These are phyloP conservation scores for Umbellularia californica DNA, from an alignment of 164 flowering plant species.

Conservation along the genomic window DNA sequence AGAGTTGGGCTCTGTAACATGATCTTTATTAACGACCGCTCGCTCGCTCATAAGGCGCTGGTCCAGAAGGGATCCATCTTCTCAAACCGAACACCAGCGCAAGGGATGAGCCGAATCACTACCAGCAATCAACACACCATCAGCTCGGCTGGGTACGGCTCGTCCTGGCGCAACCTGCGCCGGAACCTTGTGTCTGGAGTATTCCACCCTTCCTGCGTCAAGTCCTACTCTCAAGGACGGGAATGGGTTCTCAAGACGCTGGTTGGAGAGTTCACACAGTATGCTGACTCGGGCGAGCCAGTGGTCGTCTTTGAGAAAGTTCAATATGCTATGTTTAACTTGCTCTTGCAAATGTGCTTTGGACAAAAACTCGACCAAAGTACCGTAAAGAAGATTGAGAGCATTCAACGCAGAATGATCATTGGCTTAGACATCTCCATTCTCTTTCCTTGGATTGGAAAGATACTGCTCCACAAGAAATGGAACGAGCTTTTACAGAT, in stretches of 20 bases:
- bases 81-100: neutral
- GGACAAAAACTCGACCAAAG: conserved; percentile 35
- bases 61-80: too few relatives aligned
- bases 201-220: conserved; percentile 32
- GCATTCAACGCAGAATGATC: conserved; percentile 9
- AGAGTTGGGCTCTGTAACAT: neutral
- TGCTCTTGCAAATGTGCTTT: conserved; percentile 40
- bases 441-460: conserved; percentile 17
- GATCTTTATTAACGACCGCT: too few relatives aligned
- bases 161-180: conserved; percentile 35
- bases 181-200: conserved; percentile 34
- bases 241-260: conserved; percentile 1
- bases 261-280: conserved; percentile 9
- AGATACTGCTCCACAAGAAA: conserved; percentile 18
- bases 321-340: conserved; percentile 30
- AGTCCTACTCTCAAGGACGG: neutral
- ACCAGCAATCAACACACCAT: too few relatives aligned
- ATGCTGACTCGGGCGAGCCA: neutral
- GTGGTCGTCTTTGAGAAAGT: conserved; percentile 20
- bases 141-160: conserved; percentile 42
- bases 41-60: too few relatives aligned
- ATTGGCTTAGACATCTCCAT: too few relatives aligned
- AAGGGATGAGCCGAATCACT: neutral
- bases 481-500: conserved; percentile 18
- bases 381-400: conserved; percentile 20